Conservation (phyloP, 345 rosid species). For the Jatropha curcas region DNA sequence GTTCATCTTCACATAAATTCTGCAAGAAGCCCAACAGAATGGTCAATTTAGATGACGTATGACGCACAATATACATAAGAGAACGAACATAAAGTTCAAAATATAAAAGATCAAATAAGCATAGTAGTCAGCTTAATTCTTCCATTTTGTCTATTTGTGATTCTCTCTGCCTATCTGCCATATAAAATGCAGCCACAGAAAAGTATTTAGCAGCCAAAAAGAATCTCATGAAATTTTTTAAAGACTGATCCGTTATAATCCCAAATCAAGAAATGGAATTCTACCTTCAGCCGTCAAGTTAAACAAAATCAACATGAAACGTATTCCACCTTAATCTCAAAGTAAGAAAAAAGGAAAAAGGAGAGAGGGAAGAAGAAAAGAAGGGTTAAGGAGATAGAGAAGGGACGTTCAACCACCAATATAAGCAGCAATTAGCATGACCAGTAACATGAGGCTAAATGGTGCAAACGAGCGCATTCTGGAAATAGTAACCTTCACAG, state of each 20-base stretch:
- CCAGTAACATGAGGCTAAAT: neutral
- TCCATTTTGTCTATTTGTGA: neutral
- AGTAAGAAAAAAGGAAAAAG: neutral
- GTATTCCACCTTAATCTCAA: neutral
- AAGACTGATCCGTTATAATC: neutral
- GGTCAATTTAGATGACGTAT: neutral
- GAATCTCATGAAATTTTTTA: neutral
- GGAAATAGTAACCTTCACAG: neutral
- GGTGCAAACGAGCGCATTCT: neutral
- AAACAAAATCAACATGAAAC: neutral
- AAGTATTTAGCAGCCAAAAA: neutral
- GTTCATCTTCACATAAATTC: constrained; percentile 78
- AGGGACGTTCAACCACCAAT: neutral
- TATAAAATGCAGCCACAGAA: neutral
- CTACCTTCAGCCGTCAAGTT: neutral
- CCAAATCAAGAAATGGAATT: neutral
- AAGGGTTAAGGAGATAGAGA: neutral
- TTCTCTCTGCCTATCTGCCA: neutral
- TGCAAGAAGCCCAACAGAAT: constrained; percentile 31
- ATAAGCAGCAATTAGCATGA: neutral
- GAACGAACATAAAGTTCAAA: neutral
- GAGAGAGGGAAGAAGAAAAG: neutral
- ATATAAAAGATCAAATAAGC: neutral
- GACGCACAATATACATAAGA: neutral
- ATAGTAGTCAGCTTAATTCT: neutral